Percentiles rank a stretch among this genome's conserved stretches.
Conservation (phyloP, 106 monocot genomes). For the Platanthera guangdongensis region DNA sequence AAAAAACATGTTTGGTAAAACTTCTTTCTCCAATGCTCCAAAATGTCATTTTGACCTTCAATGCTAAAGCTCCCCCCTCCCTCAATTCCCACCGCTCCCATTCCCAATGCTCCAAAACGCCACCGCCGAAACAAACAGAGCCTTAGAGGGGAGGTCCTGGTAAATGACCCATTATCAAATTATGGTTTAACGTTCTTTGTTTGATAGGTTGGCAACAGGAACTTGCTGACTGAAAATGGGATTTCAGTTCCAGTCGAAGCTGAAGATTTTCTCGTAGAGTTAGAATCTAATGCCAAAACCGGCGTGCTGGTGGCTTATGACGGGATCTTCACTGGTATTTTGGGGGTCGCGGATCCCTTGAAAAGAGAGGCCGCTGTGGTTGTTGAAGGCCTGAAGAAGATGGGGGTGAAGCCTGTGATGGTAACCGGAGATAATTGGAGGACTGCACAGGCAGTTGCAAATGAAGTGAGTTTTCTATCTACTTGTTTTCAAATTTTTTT, state of each 20-base stretch:
- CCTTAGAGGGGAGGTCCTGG: too few species aligned
- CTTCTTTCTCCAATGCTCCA: too few species aligned
- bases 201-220: slow-evolving; percentile 75
- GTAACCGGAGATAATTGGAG: slow-evolving; percentile 96
- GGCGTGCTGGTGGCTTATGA: slow-evolving; percentile 79
- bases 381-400: slow-evolving; percentile 70
- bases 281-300: slow-evolving; percentile 69
- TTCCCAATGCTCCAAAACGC: too few species aligned
- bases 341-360: slow-evolving; percentile 80
- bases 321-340: slow-evolving; percentile 46
- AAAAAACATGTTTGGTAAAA: too few species aligned
- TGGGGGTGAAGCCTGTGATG: slow-evolving; percentile 80
- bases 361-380: slow-evolving; percentile 95
- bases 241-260: slow-evolving; percentile 57
- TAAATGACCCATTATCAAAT: too few species aligned
- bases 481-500: too few species aligned
- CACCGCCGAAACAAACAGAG: too few species aligned
- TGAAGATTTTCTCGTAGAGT: slow-evolving; percentile 55
- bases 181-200: neutral
- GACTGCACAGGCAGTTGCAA: slow-evolving; percentile 80
- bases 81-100: too few species aligned
- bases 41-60: too few species aligned
- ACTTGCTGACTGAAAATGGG: slow-evolving; percentile 58
- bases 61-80: too few species aligned
- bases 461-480: slow-evolving; percentile 43